Evolutionary conservation across 2,329 filamentous ascomycete genomes (phyloP).

Genomic region (Tolypocladium album): DNA sequence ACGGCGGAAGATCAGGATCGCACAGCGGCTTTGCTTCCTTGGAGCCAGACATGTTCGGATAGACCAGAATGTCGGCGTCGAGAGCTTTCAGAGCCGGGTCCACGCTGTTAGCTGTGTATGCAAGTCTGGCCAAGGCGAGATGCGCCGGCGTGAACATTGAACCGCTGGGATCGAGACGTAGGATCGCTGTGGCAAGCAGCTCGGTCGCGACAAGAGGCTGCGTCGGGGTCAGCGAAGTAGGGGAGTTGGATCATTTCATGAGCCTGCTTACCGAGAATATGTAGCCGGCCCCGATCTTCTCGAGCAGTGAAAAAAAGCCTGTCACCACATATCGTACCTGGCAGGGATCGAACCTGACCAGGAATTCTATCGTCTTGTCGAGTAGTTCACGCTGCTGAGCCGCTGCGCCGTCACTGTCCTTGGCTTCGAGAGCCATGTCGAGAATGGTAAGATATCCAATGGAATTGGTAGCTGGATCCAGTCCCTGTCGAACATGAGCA

Average conservation of each 20-base stretch:
- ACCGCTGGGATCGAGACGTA: conserved; percentile 55
- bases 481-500: conserved; percentile 19
- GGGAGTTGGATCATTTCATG: not conserved
- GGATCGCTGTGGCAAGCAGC: conserved; percentile 40
- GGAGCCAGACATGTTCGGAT: conserved; percentile 35
- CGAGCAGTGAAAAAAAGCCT: conserved; percentile 32
- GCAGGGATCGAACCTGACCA: conserved; percentile 35
- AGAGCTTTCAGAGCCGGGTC: conserved; percentile 49
- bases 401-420: conserved; percentile 19
- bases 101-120: conserved; percentile 43
- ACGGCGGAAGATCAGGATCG: conserved; percentile 32
- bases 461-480: conserved; percentile 38
- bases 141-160: conserved; percentile 58
- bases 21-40: conserved; percentile 29
- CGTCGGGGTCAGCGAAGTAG: not conserved
- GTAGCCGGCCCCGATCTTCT: conserved; percentile 24
- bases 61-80: conserved; percentile 55
- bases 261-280: conserved; percentile 27
- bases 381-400: conserved; percentile 18
- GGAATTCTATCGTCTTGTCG: conserved; percentile 32
- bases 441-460: conserved; percentile 41
- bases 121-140: conserved; percentile 44
- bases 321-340: conserved; percentile 41
- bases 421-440: conserved; percentile 22
- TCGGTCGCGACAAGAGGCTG: conserved; percentile 37